These are phyloP conservation scores for Paramecium tetraurelia DNA, from an alignment of 73 alveolate species.

Conservation along the genomic window DNA sequence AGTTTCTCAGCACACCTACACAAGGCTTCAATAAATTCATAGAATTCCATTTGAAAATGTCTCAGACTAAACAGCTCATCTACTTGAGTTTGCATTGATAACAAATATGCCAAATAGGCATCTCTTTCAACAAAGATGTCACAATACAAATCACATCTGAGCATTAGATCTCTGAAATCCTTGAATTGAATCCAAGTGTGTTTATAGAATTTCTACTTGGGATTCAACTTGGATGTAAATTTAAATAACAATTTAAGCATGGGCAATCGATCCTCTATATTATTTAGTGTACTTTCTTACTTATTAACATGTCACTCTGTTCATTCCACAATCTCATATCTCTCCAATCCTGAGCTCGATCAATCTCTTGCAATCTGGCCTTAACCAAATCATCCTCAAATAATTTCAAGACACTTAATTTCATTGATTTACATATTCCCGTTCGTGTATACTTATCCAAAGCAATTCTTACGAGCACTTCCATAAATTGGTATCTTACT, in stretches of 20 bases:
- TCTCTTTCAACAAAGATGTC: conserved; percentile 61
- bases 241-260: conserved; percentile 31
- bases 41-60: conserved; percentile 66
- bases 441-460: conserved; percentile 60
- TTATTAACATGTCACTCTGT: conserved; percentile 49
- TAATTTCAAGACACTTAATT: neutral
- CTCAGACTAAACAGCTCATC: conserved; percentile 60
- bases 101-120: conserved; percentile 41
- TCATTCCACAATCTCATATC: conserved; percentile 61
- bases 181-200: conserved; percentile 30
- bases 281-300: neutral
- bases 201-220: conserved; percentile 36
- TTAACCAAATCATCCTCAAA: neutral
- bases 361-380: neutral
- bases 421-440: conserved; percentile 33
- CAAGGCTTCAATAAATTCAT: conserved; percentile 72
- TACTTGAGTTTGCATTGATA: conserved; percentile 67
- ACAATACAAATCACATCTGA: conserved; percentile 34
- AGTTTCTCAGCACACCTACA: conserved; percentile 70
- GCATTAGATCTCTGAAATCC: conserved; percentile 50
- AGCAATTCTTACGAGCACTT: conserved; percentile 69
- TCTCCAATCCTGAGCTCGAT: conserved; percentile 54
- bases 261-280: conserved; percentile 30
- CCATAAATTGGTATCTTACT: conserved; percentile 66
- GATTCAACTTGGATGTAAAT: conserved; percentile 17